Conservation (phyloP, 2,329 filamentous ascomycete species). For the Colletotrichum limetticola region DNA sequence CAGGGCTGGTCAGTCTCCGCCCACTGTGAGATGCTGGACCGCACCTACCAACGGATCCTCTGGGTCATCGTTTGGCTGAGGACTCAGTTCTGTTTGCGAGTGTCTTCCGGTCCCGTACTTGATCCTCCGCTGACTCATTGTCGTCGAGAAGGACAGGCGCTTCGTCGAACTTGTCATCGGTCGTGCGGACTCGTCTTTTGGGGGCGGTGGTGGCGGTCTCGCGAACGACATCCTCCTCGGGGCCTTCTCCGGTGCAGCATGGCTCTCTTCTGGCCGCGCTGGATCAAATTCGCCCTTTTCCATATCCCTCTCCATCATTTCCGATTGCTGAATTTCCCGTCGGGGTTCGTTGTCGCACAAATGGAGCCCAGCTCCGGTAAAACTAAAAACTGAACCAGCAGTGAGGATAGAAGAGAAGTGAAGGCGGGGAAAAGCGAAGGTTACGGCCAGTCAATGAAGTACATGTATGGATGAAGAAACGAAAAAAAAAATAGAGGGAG, state of each 20-base stretch:
- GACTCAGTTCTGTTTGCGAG: constrained; percentile 58
- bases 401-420: background rate
- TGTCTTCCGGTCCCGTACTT: constrained; percentile 60
- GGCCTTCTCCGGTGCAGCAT: constrained; percentile 2
- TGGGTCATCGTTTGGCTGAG: constrained; percentile 65
- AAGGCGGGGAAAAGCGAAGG: background rate
- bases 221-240: constrained; percentile 13
- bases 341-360: background rate
- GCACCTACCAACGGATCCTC: constrained; percentile 63
- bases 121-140: constrained; percentile 48
- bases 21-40: background rate
- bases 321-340: background rate
- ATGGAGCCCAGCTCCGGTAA: constrained; percentile 21
- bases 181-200: constrained; percentile 24
- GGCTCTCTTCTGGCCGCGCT: constrained; percentile 1
- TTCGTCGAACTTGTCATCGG: constrained; percentile 48
- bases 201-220: constrained; percentile 19
- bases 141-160: constrained; percentile 47
- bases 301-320: constrained; percentile 25
- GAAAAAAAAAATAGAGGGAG: background rate
- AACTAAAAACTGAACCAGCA: constrained; percentile 26
- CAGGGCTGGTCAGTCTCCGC: background rate
- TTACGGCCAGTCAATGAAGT: constrained; percentile 1
- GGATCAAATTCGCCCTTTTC: constrained; percentile 10
- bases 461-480: background rate